phyloP scores from a whole-genome alignment of 805 yeast species.

The Barnettozyma californica region DNA sequence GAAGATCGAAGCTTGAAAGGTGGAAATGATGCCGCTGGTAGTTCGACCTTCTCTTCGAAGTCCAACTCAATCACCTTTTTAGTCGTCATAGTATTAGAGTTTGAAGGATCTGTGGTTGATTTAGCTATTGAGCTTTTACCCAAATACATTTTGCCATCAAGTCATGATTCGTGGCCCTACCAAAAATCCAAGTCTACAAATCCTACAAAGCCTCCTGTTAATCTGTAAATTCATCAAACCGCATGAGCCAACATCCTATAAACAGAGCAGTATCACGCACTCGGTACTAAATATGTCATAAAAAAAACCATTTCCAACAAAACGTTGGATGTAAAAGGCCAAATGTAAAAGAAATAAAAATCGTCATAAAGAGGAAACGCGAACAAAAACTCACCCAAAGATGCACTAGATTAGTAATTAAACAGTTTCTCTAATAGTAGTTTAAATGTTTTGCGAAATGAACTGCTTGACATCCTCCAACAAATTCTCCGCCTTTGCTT shows the following conservation, averaged over 20 bases:
- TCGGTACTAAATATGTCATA: not conserved
- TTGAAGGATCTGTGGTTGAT: too few relatives aligned
- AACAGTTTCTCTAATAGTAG: conserved; percentile 1
- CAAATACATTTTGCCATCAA: not conserved
- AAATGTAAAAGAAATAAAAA: conserved; percentile 1
- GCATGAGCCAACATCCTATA: not conserved
- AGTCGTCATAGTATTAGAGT: not conserved
- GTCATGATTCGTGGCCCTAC: not conserved
- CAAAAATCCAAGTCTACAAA: not conserved
- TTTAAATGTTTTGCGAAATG: conserved; percentile 10
- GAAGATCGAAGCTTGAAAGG: conserved; percentile 72
- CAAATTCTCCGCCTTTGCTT: conserved; percentile 14
- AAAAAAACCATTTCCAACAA: not conserved
- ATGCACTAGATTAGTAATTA: not conserved
- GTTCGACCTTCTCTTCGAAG: conserved; percentile 24
- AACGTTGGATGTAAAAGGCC: not conserved
- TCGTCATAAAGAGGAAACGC: not conserved
- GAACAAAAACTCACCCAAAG: conserved; percentile 4
- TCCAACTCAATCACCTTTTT: conserved; percentile 5
- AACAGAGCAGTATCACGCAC: not conserved
- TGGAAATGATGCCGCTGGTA: conserved; percentile 67
- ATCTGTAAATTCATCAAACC: not conserved
- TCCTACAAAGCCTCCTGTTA: not conserved
- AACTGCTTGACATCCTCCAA: conserved; percentile 11
- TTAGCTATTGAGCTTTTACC: not conserved